Base-by-base conservation (phyloP, 2,329 filamentous ascomycete genomes). In the Sclerotinia subarctica region DNA sequence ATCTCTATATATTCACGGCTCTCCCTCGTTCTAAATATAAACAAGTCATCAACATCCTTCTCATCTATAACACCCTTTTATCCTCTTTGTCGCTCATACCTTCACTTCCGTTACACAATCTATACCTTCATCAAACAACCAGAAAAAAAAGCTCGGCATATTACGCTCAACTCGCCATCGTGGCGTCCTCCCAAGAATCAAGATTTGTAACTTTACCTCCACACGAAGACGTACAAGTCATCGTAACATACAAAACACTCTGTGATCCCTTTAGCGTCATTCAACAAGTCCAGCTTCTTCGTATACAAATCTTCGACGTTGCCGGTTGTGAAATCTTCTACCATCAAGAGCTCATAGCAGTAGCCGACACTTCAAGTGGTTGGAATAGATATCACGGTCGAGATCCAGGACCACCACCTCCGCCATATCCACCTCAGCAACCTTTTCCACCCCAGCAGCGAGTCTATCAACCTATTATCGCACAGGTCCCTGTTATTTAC, bases 351-450 rank as follows among this genome's bases (percentile, higher is more conserved):
- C 56, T 73, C 3, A 64, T 32, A 5, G 73, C 71, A 26, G n/a
- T 70, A 8, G 54, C 66, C 8, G 47, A 69, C 24, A 46, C 66
- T 44, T 35, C 59, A 7, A 59, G 60, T 46, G 73, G 73, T 35
- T 74, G 69, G 63, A 75, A 72, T 52, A 46, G 63, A 29, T 32
- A 66, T 19, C 68, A 73, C 68, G 74, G 74, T 42, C 62, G 58
- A 54, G 70, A 75, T 63, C 51, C 53, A 19, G 73, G 74, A 2
- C 70, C 73, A 29, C 54, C 69, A 17, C 72, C 71, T 60, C 72
- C 74, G 5, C 62, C 60, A 21, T 44, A 46, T 29, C 46, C 67
- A 35, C 51, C 49, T 35, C 29, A 26, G 4, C 59, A 68, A 24
- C 15, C 38, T 4, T 24, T 44, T 15, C 44, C 17, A 52, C 3